phyloP scores from a whole-genome alignment of 495 filamentous ascomycete species.

The Hypoxylon lenormandii region DNA sequence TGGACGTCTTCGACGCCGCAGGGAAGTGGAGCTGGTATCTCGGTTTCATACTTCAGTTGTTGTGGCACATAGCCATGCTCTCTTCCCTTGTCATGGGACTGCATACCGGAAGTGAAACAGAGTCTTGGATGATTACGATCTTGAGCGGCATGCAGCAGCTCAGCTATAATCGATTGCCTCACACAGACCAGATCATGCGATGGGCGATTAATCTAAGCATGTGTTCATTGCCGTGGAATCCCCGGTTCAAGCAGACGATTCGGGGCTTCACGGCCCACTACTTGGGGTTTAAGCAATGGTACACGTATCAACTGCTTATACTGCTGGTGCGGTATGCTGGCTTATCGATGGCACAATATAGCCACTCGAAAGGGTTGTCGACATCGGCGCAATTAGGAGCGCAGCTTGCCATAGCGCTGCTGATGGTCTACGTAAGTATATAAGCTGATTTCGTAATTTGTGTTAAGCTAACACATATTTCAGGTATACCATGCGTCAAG shows the following conservation, averaged over 20 bases:
- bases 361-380: slow-evolving; percentile 55
- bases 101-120: slow-evolving; percentile 17
- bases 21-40: slow-evolving; percentile 65
- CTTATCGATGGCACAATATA: slow-evolving; percentile 62
- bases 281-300: slow-evolving; percentile 73
- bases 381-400: slow-evolving; percentile 58
- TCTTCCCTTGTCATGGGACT: slow-evolving; percentile 30
- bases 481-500: slow-evolving; percentile 62
- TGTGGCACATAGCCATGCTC: slow-evolving; percentile 63
- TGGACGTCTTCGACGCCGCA: slow-evolving; percentile 65
- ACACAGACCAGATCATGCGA: slow-evolving; percentile 54
- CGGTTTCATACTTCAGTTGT: slow-evolving; percentile 64
- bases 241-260: slow-evolving; percentile 72
- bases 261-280: slow-evolving; percentile 73
- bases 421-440: slow-evolving; percentile 67
- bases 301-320: slow-evolving; percentile 73
- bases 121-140: slow-evolving; percentile 45
- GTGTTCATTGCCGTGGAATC: slow-evolving; percentile 80
- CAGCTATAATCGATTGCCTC: slow-evolving; percentile 39
- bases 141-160: slow-evolving; percentile 52
- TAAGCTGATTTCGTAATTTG: slow-evolving; percentile 2
- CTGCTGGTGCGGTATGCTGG: slow-evolving; percentile 68
- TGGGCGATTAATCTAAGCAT: slow-evolving; percentile 66
- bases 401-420: slow-evolving; percentile 68
- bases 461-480: slow-evolving; percentile 48